Evolutionary conservation across 2,329 filamentous ascomycete species (phyloP), one percentile per base, ranked within the genome.

Genomic region (Diaporthe longicolla): DNA sequence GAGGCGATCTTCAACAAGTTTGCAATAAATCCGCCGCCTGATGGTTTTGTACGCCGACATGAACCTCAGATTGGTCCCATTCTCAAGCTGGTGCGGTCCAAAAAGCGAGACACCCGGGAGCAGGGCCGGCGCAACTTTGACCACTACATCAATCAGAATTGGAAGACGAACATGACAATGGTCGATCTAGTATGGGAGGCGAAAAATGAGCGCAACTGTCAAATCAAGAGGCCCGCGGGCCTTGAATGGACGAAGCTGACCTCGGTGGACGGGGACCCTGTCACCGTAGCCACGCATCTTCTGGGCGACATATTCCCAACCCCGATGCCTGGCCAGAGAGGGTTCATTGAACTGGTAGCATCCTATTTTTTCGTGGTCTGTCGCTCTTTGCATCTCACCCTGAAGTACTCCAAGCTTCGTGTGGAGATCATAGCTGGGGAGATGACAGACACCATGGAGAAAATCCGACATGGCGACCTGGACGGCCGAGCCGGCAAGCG

Each of bases 391-490:
- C 19, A 11, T 21, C 40, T 15, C 10, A 13, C 2, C 45, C 5
- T 26, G 8, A 21, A 9, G 2, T 7, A 3, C n/a, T 21, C 24
- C 17, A 32, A 35, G 37, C 76, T 24, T 26, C 70, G 5, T 58
- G 80, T 9, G 81, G 81, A 74, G 59, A 78, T n/a, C 72, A 57
- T 81, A n/a, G 73, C 77, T 24, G 80, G 80, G 1, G 81, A 82
- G 29, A 80, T 81, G 80, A 71, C 77, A 0, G 79, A 82, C 52
- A 71, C 78, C 24, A 71, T 82, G 76, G 81, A 82, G 52, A 77
- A 79, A 17, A 75, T 80, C 57, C 78, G 78, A 15, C 79, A 80
- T 63, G 75, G 76, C 50, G 59, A 58, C 19, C 73, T 82, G 17
- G 76, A 79, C 26, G 75, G 37, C 29, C 63, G 54, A 35, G 17